phyloP scores from a whole-genome alignment of 2,329 filamentous ascomycete species.

The Escovopsis sp. region DNA sequence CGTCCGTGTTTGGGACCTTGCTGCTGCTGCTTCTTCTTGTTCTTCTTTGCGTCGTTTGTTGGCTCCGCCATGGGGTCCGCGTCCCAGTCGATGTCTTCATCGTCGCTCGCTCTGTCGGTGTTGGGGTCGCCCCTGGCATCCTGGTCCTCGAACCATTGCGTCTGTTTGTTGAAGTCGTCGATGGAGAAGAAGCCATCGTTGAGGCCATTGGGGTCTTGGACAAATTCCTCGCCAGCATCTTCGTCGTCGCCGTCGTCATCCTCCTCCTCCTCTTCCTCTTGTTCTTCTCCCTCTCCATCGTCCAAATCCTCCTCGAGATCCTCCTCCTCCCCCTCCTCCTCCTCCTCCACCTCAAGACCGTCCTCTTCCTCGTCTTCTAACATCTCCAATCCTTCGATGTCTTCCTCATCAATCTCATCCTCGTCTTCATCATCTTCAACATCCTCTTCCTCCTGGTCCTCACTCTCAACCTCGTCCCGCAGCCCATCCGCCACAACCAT shows the following conservation, averaged over 20 bases:
- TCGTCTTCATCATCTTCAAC: slow-evolving; percentile 13
- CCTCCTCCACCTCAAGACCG: slow-evolving; percentile 19
- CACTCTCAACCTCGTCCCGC: slow-evolving; percentile 14
- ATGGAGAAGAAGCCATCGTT: slow-evolving; percentile 98
- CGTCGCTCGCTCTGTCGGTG: slow-evolving; percentile 61
- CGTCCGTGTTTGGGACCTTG: slow-evolving; percentile 10
- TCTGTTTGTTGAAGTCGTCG: slow-evolving; percentile 91
- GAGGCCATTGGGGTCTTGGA: slow-evolving; percentile 58
- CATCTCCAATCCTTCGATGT: background rate
- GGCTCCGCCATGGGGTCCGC: slow-evolving; percentile 48
- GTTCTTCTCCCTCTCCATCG: slow-evolving; percentile 19
- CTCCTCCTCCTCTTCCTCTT: slow-evolving; percentile 19
- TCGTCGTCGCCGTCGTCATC: slow-evolving; percentile 25
- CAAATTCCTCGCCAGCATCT: slow-evolving; percentile 30
- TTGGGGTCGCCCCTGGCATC: slow-evolving; percentile 65
- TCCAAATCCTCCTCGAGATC: slow-evolving; percentile 19
- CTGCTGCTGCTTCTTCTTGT: slow-evolving; percentile 11
- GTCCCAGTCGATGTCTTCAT: slow-evolving; percentile 81
- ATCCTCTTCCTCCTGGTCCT: slow-evolving; percentile 16
- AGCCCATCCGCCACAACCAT: slow-evolving; percentile 21
- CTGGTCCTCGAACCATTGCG: slow-evolving; percentile 76
- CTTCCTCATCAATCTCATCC: slow-evolving; percentile 12
- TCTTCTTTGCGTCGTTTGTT: slow-evolving; percentile 14
- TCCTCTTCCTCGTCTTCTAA: slow-evolving; percentile 14
- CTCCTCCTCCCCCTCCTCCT: slow-evolving; percentile 20